Conservation (phyloP, 441 rosid species). For the Bocquillonia castaneifolia region DNA sequence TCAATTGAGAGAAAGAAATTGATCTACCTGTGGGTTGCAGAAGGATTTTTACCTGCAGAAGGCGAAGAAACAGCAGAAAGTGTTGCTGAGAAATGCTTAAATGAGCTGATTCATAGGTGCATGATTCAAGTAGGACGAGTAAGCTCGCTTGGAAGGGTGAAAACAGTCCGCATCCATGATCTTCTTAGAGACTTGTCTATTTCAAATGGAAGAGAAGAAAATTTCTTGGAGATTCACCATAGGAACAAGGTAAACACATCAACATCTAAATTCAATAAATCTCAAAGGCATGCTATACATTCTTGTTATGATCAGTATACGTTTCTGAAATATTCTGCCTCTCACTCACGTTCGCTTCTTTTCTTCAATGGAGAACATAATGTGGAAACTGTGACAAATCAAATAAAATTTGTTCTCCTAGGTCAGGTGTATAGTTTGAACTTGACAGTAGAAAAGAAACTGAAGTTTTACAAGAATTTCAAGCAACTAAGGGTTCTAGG, state of each 20-base stretch:
- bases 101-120: not conserved
- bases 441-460: not conserved
- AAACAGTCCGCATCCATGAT: not conserved
- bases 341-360: not conserved
- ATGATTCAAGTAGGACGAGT: not conserved
- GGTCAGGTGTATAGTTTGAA: not conserved
- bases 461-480: not conserved
- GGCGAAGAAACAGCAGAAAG: not conserved
- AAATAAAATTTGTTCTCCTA: not conserved
- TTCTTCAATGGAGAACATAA: not conserved
- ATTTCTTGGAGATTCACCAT: not conserved
- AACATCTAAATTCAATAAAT: not conserved
- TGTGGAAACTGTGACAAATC: not conserved
- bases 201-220: not conserved
- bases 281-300: not conserved
- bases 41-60: not conserved
- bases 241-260: not conserved
- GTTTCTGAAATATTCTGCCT: not conserved
- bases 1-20: not conserved
- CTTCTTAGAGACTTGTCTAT: not conserved
- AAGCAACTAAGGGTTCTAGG: not conserved
- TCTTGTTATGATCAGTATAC: not conserved
- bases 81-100: not conserved
- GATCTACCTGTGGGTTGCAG: slow-evolving; percentile 6
- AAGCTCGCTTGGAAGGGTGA: not conserved